Percentiles rank a stretch among this genome's conserved stretches.
Conservation (phyloP, 495 filamentous ascomycete species). For the Podospora pseudoanserina region DNA sequence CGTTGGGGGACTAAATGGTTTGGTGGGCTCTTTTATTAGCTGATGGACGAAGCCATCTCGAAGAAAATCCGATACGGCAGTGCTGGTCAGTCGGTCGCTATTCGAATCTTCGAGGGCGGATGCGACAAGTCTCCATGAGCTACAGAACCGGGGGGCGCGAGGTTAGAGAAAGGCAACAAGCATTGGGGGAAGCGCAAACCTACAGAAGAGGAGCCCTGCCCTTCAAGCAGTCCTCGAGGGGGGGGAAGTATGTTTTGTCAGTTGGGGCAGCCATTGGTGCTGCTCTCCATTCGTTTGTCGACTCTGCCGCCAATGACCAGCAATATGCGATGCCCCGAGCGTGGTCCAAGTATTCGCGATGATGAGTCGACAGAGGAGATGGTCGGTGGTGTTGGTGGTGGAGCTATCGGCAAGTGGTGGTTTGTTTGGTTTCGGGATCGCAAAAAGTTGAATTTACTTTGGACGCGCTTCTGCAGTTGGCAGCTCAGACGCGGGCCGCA, state of each 20-base stretch:
- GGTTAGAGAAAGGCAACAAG: neutral
- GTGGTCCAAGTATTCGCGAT: neutral
- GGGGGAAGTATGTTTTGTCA: conserved; percentile 47
- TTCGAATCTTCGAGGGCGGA: conserved; percentile 57
- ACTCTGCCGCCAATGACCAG: conserved; percentile 9
- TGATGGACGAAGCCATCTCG: conserved; percentile 61
- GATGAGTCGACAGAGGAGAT: neutral
- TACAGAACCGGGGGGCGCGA: conserved; percentile 45
- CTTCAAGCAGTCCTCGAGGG: conserved; percentile 46
- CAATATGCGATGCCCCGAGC: conserved; percentile 12
- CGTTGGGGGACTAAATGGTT: conserved; percentile 58
- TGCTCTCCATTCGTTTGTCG: conserved; percentile 37
- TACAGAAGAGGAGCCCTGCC: conserved; percentile 45
- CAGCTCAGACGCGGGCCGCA: conserved; percentile 18
- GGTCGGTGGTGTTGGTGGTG: conserved; percentile 4
- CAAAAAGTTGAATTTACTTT: conserved; percentile 11
- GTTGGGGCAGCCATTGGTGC: conserved; percentile 63
- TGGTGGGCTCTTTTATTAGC: conserved; percentile 61
- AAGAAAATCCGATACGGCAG: conserved; percentile 59
- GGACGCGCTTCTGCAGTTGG: conserved; percentile 9
- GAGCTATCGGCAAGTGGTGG: neutral
- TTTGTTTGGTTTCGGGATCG: neutral
- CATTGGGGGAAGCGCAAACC: conserved; percentile 29
- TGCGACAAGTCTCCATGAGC: conserved; percentile 75
- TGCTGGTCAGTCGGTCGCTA: conserved; percentile 44